These are phyloP conservation scores for Coleophoma cylindrospora DNA, from an alignment of 2,329 filamentous ascomycete genomes.

Conservation along the genomic window DNA sequence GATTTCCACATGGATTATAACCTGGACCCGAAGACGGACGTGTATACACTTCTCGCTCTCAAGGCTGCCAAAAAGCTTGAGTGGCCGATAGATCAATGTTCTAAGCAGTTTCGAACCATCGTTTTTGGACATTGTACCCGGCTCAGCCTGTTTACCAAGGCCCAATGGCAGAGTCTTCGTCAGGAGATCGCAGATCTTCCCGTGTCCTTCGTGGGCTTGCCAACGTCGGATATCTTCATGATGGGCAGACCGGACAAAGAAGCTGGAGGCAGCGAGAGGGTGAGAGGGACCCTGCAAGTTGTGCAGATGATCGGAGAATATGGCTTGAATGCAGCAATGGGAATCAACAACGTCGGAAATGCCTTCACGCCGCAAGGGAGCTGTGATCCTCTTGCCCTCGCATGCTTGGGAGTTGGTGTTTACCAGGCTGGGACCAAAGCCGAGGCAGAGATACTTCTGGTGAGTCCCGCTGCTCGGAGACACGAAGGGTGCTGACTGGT, in stretches of 20 bases:
- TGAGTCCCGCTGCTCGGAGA: conserved; percentile 26
- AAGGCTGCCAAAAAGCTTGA: conserved; percentile 38
- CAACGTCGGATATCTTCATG: conserved; percentile 70
- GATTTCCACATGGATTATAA: conserved; percentile 73
- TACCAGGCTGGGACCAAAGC: conserved; percentile 61
- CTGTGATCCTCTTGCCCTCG: conserved; percentile 59
- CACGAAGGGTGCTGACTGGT: conserved; percentile 3
- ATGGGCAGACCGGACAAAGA: conserved; percentile 43
- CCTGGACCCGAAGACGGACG: conserved; percentile 41
- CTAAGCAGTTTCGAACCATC: conserved; percentile 37
- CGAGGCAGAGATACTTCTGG: conserved; percentile 54
- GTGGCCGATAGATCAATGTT: conserved; percentile 36
- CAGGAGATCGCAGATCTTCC: conserved; percentile 46
- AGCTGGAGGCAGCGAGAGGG: conserved; percentile 24
- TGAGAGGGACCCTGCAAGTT: conserved; percentile 58
- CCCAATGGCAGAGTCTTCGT: conserved; percentile 45
- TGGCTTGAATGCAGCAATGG: conserved; percentile 53
- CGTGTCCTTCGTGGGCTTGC: conserved; percentile 63
- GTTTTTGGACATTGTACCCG: conserved; percentile 66
- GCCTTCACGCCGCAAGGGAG: conserved; percentile 68
- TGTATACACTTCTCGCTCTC: conserved; percentile 51
- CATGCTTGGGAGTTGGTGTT: conserved; percentile 57
- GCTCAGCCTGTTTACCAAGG: conserved; percentile 47
- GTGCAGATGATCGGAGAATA: conserved; percentile 54
- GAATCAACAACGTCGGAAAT: conserved; percentile 70